Conservation (phyloP, 768 basidiomycete species). For the Lyophyllum decastes region DNA sequence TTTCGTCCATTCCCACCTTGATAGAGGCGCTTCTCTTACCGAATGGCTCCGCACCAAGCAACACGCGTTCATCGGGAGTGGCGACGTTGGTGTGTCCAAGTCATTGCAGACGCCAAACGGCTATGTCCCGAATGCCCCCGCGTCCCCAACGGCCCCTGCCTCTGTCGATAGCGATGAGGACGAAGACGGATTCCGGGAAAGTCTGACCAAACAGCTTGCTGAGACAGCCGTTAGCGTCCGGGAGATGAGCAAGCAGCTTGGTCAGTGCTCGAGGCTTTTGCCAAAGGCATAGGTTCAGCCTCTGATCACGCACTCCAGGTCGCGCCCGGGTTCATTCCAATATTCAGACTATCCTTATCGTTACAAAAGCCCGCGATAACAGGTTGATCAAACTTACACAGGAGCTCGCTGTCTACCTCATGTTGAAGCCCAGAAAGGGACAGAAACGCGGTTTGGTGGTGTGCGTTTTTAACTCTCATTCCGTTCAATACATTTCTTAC, state of each 20-base stretch:
- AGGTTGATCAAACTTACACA: constrained; percentile 93
- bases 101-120: constrained; percentile 38
- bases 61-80: constrained; percentile 29
- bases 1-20: constrained; percentile 91
- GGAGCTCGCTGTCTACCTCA: constrained; percentile 91
- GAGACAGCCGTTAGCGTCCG: constrained; percentile 97
- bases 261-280: constrained; percentile 42
- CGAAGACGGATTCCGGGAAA: constrained; percentile 71
- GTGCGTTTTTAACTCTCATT: constrained; percentile 39
- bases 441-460: constrained; percentile 81
- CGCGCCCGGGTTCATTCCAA: constrained; percentile 89
- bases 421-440: constrained; percentile 77
- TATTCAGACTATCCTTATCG: constrained; percentile 91
- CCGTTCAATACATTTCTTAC: constrained; percentile 9
- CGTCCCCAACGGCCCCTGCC: constrained; percentile 22
- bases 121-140: constrained; percentile 12
- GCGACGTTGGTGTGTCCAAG: constrained; percentile 51
- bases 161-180: constrained; percentile 45
- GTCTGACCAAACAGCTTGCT: constrained; percentile 88
- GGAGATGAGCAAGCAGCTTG: constrained; percentile 99
- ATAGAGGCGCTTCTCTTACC: constrained; percentile 75
- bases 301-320: constrained; percentile 46
- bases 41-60: constrained; percentile 67
- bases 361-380: constrained; percentile 98
- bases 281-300: constrained; percentile 2